phyloP scores from a whole-genome alignment of 1,139 yeast species.

The Zygoascus sp. region DNA sequence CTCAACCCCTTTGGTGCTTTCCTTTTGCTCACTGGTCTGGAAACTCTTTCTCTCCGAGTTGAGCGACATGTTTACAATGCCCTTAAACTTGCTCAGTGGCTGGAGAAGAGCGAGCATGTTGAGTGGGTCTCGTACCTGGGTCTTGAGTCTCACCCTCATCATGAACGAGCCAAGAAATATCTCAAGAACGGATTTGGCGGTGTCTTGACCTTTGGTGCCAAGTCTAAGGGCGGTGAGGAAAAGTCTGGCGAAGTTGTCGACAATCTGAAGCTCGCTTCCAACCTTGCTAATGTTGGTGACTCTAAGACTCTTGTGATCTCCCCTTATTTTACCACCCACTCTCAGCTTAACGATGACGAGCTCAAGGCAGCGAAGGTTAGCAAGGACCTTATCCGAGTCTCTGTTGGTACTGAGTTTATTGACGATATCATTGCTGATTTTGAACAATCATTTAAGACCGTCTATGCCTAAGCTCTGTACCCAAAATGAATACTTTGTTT shows the following conservation, averaged over 20 bases:
- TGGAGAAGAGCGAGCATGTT: conserved; percentile 70
- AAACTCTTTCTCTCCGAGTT: conserved; percentile 86
- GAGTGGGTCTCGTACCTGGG: conserved; percentile 92
- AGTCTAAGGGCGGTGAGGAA: conserved; percentile 45
- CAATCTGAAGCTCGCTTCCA: conserved; percentile 73
- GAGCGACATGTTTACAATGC: conserved; percentile 89
- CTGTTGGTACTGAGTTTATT: conserved; percentile 85
- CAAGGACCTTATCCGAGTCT: conserved; percentile 79
- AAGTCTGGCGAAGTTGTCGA: conserved; percentile 84
- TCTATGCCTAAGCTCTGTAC: conserved; percentile 16
- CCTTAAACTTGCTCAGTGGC: conserved; percentile 69
- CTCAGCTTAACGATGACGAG: conserved; percentile 80
- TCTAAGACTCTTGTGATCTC: conserved; percentile 91
- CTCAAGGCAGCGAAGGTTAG: conserved; percentile 79
- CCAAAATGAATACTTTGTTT: no score
- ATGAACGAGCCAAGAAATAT: conserved; percentile 78
- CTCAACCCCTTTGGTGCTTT: conserved; percentile 87
- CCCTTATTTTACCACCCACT: conserved; percentile 93
- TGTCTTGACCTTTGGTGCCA: conserved; percentile 83
- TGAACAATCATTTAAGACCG: conserved; percentile 60
- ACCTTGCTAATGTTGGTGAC: conserved; percentile 96
- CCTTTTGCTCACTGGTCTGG: conserved; percentile 83
- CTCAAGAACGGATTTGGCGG: conserved; percentile 78
- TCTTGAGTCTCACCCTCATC: conserved; percentile 74
- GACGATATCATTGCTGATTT: conserved; percentile 86